These are phyloP conservation scores for Pyrenochaeta sp. DNA, from an alignment of 2,329 filamentous ascomycete species.

Conservation along the genomic window DNA sequence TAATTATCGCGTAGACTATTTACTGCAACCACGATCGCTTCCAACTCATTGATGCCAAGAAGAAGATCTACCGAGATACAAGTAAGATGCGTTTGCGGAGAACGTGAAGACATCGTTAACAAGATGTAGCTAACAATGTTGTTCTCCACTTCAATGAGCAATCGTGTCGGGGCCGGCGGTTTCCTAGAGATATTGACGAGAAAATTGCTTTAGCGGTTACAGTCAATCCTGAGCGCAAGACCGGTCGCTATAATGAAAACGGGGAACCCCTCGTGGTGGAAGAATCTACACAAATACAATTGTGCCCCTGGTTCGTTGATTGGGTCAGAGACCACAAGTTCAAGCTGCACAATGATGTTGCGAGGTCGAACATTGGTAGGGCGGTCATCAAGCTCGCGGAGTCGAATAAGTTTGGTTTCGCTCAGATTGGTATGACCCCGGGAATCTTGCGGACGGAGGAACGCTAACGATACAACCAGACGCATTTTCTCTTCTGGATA, in stretches of 20 bases:
- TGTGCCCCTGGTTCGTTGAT: slow-evolving; percentile 23
- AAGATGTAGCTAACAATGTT: not conserved
- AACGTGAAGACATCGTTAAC: not conserved
- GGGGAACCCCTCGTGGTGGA: not conserved
- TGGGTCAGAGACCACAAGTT: slow-evolving; percentile 15
- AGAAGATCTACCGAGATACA: slow-evolving; percentile 4
- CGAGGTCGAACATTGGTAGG: slow-evolving; percentile 12
- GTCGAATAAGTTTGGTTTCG: slow-evolving; percentile 4
- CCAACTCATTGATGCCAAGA: not conserved
- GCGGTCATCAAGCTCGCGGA: slow-evolving; percentile 4
- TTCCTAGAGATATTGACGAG: not conserved
- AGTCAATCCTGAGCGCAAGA: not conserved
- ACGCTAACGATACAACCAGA: slow-evolving; percentile 8
- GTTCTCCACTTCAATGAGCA: not conserved
- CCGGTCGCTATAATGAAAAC: not conserved
- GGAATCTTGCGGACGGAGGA: not conserved
- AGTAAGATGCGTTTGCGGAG: not conserved
- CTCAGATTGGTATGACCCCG: slow-evolving; percentile 12
- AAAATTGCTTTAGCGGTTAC: not conserved
- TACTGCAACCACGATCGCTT: slow-evolving; percentile 14
- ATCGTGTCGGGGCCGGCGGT: not conserved
- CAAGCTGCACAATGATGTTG: slow-evolving; percentile 6
- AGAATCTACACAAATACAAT: slow-evolving; percentile 17
- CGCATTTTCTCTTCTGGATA: slow-evolving; percentile 16
- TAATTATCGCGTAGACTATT: slow-evolving; percentile 1